Conservation (phyloP, 805 yeast species). For the Metschnikowia baotianmanensis region DNA sequence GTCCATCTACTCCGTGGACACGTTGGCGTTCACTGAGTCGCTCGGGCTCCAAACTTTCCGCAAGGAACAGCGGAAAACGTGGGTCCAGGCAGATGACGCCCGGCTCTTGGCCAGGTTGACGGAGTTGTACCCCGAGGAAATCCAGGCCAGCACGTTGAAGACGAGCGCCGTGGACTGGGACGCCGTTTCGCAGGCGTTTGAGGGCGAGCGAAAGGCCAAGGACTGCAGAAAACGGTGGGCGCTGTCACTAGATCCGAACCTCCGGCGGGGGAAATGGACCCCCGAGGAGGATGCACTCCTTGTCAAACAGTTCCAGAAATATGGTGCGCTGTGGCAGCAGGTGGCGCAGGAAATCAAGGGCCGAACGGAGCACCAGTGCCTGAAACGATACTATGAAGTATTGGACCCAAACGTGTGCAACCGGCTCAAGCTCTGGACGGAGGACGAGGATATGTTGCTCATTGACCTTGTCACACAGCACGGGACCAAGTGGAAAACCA, state of each 20-base stretch:
- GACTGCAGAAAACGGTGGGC: conserved; percentile 89
- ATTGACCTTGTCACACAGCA: conserved; percentile 63
- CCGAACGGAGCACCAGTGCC: conserved; percentile 93
- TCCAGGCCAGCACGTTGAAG: conserved; percentile 22
- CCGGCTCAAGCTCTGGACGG: conserved; percentile 74
- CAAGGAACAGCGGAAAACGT: conserved; percentile 58
- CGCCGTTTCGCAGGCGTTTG: conserved; percentile 43
- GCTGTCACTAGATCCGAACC: conserved; percentile 76
- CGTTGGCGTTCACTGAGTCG: conserved; percentile 62
- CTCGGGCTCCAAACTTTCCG: conserved; percentile 74
- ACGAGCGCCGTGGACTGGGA: conserved; percentile 62
- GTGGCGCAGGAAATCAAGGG: conserved; percentile 76
- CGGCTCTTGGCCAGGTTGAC: conserved; percentile 43
- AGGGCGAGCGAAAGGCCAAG: conserved; percentile 57
- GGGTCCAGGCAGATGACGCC: conserved; percentile 77
- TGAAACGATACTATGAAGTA: conserved; percentile 86
- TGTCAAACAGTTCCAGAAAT: conserved; percentile 57
- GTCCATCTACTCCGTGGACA: conserved; percentile 36
- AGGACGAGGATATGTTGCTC: conserved; percentile 70
- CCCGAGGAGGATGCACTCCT: conserved; percentile 69
- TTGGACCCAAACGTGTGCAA: conserved; percentile 78
- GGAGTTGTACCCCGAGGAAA: conserved; percentile 27
- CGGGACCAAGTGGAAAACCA: conserved; percentile 90
- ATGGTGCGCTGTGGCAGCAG: conserved; percentile 85
- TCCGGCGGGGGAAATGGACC: conserved; percentile 87